Base-by-base conservation (phyloP, 2,329 filamentous ascomycete species). In the Hansfordia pulvinata region DNA sequence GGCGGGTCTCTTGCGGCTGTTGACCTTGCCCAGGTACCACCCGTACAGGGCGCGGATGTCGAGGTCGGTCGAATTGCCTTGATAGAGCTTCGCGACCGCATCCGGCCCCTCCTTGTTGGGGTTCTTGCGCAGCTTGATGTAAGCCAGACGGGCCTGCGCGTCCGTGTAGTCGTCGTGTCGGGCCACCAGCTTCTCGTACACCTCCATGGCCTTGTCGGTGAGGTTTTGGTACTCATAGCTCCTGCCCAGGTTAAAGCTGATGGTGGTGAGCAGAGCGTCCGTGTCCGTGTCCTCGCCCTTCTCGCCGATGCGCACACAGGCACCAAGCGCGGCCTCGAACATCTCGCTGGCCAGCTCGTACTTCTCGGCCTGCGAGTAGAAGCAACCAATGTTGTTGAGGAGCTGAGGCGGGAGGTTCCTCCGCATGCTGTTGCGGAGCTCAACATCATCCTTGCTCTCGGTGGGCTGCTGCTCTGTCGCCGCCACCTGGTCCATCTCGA, bases 301-400 rank as follows among this genome's bases (percentile, higher is more conserved):
- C 41, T 84, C 76, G 24, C 75, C 73, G 34, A 84, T 76, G 40
- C 80, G 79, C 40, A 92, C 75, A 45, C 86, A 94, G 10, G 88
- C 83, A 35, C 78, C 79, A 28, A 98, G 58, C 0, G 86, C 90
- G n/a, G 81, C 76, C 50, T 98, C 83, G 47, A 96, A 98, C 55
- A 92, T 69, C 26, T 88, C 77, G 37, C 82, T 77, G 13, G 90
- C 86, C 34, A 73, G 63, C 12, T 78, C 72, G 35, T 80, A 76
- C 46, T 84, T 85, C 41, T 93, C 85, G 3, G 75, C 68, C 46
- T 93, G 85, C 39, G 84, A 94, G 39, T 93, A 74, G 54, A 96
- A 96, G 52, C 86, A 94, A 5, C 83, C 90, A 47, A 96, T 93
- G 49, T 98, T 98, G 62, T 96, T 98, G 22, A 98, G 66, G 3